phyloP scores from a whole-genome alignment of 1,139 yeast genomes.

The Candida albicans region DNA sequence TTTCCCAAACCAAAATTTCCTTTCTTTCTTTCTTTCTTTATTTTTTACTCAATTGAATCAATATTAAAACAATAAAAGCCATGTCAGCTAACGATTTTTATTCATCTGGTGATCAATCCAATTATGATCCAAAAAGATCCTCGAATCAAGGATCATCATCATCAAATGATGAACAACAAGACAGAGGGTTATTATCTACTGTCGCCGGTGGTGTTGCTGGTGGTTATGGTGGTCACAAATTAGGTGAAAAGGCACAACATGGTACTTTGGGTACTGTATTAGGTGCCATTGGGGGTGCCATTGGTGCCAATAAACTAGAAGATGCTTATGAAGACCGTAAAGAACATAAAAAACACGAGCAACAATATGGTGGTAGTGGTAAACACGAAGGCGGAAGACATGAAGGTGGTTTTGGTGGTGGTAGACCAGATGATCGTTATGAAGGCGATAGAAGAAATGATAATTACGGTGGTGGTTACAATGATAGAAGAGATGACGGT shows the following conservation, averaged over 20 bases:
- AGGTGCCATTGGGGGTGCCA: conserved; percentile 64
- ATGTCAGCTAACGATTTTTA: conserved; percentile 70
- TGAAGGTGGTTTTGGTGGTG: conserved; percentile 15
- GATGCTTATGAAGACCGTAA: conserved; percentile 30
- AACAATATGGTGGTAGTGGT: conserved; percentile 14
- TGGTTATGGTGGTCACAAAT: conserved; percentile 48
- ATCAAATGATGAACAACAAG: conserved; percentile 37
- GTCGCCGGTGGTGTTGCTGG: conserved; percentile 64
- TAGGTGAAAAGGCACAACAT: conserved; percentile 39
- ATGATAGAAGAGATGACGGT: conserved; percentile 13
- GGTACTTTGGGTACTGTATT: conserved; percentile 52
- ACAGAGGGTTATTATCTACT: conserved; percentile 57
- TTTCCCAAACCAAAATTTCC: neutral
- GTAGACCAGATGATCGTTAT: conserved; percentile 13
- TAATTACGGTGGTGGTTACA: conserved; percentile 13
- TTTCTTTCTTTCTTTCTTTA: neutral
- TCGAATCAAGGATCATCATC: conserved; percentile 21
- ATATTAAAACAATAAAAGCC: too few species aligned
- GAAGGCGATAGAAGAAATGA: conserved; percentile 16
- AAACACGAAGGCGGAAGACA: conserved; percentile 15
- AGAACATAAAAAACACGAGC: conserved; percentile 13
- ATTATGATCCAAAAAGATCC: conserved; percentile 27
- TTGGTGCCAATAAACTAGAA: conserved; percentile 56
- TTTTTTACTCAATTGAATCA: neutral
- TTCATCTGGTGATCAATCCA: conserved; percentile 47